Base-by-base conservation (phyloP, 768 basidiomycete genomes). In the Suillus lakei region DNA sequence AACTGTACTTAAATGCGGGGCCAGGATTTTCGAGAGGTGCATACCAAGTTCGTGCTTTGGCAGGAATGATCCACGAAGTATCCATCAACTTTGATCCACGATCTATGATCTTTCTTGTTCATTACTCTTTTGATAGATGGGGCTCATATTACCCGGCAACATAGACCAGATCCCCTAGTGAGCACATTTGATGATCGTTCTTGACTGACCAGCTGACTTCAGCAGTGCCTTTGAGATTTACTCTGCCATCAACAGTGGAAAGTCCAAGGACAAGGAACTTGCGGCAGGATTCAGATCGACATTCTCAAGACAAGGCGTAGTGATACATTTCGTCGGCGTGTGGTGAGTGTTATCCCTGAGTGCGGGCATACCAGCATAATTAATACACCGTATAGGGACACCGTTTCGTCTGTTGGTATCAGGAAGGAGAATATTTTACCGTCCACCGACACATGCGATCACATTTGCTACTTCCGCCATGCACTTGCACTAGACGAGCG, bases 21-120 rank as follows among this genome's bases (percentile, higher is more conserved):
- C 8, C 43, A 84, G 82, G 82, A 4, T 84, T 81, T 66, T 83
- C 83, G 2, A 80, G 83, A n/a, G 83, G 82, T 6, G 83, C 81
- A 18, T 84, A 82, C 65, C 83, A 83, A 69, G 80, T 78, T 4
- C 77, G 83, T 32, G 78, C 73, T 1, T 58, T 84, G 46, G 80
- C 83, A 3, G 83, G 73, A 26, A 84, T 84, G 83, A 82, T 83
- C 23, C 64, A 78, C n/a, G 74, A 64, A 61, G 83, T 80, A 59
- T 60, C 71, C 3, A 53, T 53, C 51, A 18, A 53, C 10, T 30
- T 53, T 21, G 18, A 12, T 26, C 18, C 41, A 30, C 15, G 15
- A 28, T 23, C 21, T 16, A 48, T 61, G 15, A 63, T 39, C 23
- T 43, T 36, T 46, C 13, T 39, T 59, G 34, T 64, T 60, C 10